Conservation (phyloP, 2,329 filamentous ascomycete species). For the Didymella pinodella region DNA sequence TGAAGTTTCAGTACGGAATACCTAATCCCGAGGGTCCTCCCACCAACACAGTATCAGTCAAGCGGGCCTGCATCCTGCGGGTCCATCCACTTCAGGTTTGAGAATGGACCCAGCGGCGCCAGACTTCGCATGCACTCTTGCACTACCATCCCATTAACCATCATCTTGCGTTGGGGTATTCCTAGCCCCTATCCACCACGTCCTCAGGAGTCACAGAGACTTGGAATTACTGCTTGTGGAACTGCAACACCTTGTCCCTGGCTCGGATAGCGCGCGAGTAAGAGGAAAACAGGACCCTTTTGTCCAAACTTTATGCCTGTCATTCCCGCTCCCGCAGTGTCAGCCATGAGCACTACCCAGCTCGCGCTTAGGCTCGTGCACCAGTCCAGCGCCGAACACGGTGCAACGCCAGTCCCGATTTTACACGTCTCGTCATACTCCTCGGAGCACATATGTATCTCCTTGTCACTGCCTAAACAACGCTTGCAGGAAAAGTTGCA, state of each 20-base stretch:
- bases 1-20: conserved; percentile 18
- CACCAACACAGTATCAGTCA: conserved; percentile 32
- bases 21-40: conserved; percentile 7
- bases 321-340: conserved; percentile 50
- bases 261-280: conserved; percentile 33
- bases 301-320: conserved; percentile 50
- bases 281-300: conserved; percentile 38
- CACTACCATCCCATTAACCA: conserved; percentile 32
- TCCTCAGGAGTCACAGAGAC: conserved; percentile 14
- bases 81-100: conserved; percentile 32
- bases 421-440: conserved; percentile 37
- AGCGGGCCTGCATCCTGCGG: conserved; percentile 41
- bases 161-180: conserved; percentile 31
- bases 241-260: conserved; percentile 10
- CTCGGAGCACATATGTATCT: conserved; percentile 21
- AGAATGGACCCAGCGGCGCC: conserved; percentile 33
- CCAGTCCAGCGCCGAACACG: conserved; percentile 39
- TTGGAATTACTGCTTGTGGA: conserved; percentile 6
- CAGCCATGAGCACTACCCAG: conserved; percentile 28
- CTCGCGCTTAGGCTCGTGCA: conserved; percentile 32
- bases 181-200: conserved; percentile 19
- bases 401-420: conserved; percentile 33
- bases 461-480: conserved; percentile 23
- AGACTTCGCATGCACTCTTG: conserved; percentile 36
- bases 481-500: conserved; percentile 14